Percentiles rank a stretch among this genome's conserved stretches.
These are phyloP conservation scores for Diplosphaera chodatii DNA, from an alignment of 139 green algal species.

Conservation along the genomic window DNA sequence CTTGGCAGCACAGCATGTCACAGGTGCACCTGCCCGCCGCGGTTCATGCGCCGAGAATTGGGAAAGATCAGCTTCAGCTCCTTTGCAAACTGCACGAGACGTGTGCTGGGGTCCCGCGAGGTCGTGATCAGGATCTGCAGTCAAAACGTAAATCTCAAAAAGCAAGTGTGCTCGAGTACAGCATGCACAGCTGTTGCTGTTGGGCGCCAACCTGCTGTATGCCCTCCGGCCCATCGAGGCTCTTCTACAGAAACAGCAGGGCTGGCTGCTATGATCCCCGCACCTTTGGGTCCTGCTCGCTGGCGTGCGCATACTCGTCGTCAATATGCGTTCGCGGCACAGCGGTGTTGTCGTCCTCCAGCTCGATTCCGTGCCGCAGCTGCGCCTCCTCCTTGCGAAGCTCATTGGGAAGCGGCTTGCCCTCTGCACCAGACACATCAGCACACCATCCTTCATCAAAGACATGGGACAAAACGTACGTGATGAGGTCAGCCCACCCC, in stretches of 20 bases:
- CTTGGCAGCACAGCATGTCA: too few relatives aligned
- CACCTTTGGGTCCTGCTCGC: slow-evolving; percentile 82
- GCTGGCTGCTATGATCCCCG: too few relatives aligned
- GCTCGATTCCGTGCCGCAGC: slow-evolving; percentile 75
- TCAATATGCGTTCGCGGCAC: slow-evolving; percentile 82
- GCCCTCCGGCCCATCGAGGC: too few relatives aligned
- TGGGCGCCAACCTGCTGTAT: too few relatives aligned
- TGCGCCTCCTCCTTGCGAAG: slow-evolving; percentile 68
- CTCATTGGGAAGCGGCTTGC: slow-evolving; percentile 95
- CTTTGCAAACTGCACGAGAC: slow-evolving; percentile 94
- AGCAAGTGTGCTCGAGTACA: too few relatives aligned
- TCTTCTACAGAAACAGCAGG: too few relatives aligned
- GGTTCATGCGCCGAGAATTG: slow-evolving; percentile 89
- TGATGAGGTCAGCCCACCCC: too few relatives aligned
- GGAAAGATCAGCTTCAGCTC: slow-evolving; percentile 95
- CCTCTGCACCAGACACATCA: slow-evolving; percentile 59
- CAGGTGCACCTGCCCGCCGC: slow-evolving; percentile 52
- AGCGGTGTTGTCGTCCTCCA: slow-evolving; percentile 97
- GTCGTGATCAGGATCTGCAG: slow-evolving; percentile 82
- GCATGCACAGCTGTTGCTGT: too few relatives aligned
- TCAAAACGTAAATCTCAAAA: neutral
- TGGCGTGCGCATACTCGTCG: slow-evolving; percentile 93
- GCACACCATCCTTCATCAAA: neutral
- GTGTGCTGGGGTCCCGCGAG: slow-evolving; percentile 78
- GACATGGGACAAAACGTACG: too few relatives aligned